Conservation (phyloP, 176 grass and related monocot species). For the Rhynchospora tenuis region DNA sequence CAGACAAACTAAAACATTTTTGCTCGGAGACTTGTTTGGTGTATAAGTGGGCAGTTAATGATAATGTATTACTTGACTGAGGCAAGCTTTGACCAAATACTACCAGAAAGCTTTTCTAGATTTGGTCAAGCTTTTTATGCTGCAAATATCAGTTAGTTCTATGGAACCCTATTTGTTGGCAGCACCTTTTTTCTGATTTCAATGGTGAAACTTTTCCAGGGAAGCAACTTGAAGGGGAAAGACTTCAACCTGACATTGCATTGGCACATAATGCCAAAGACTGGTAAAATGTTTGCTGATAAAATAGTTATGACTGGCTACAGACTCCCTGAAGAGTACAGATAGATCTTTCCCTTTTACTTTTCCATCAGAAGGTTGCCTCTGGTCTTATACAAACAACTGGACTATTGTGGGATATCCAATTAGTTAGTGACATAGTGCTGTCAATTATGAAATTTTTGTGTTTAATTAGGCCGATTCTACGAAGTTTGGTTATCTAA, state of each 20-base stretch:
- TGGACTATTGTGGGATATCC: background rate
- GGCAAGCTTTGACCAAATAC: background rate
- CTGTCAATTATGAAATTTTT: background rate
- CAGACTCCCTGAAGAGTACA: constrained; percentile 76
- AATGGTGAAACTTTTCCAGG: constrained; percentile 33
- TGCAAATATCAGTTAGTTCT: background rate
- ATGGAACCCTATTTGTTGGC: background rate
- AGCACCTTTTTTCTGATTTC: background rate
- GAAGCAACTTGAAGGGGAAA: constrained; percentile 84
- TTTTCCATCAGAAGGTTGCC: background rate
- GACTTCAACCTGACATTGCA: constrained; percentile 97
- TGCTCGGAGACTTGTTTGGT: background rate
- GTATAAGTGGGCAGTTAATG: background rate
- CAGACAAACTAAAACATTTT: background rate
- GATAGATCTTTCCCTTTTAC: constrained; percentile 34
- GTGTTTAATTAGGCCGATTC: background rate
- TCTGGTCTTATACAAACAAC: background rate
- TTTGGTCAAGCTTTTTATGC: background rate
- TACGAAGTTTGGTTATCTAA: background rate
- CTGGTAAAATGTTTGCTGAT: constrained; percentile 96
- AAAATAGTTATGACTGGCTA: constrained; percentile 95
- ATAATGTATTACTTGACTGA: background rate
- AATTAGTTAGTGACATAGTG: constrained; percentile 1
- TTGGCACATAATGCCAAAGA: constrained; percentile 99
- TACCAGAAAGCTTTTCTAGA: constrained; percentile 1